Evolutionary conservation across 2,329 filamentous ascomycete species (phyloP).

Genomic region (Beauveria brongniartii): DNA sequence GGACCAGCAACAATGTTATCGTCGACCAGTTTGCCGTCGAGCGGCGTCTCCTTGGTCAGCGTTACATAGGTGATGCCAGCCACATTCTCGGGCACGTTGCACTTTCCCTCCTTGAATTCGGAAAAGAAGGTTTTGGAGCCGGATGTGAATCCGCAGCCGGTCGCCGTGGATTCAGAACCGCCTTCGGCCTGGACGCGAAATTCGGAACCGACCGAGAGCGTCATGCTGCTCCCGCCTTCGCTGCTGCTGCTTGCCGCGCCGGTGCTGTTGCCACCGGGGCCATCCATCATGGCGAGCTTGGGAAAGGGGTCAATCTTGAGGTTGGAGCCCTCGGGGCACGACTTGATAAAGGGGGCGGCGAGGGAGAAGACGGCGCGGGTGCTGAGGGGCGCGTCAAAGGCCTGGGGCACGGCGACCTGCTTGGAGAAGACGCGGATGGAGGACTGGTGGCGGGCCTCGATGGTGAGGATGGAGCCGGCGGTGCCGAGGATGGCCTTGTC

Average conservation of each 20-base stretch:
- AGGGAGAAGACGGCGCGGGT: slow-evolving; percentile 56
- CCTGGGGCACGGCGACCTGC: slow-evolving; percentile 45
- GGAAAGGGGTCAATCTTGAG: slow-evolving; percentile 57
- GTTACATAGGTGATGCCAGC: slow-evolving; percentile 60
- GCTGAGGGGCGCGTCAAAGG: slow-evolving; percentile 52
- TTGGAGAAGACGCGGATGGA: slow-evolving; percentile 45
- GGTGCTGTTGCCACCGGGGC: slow-evolving; percentile 13
- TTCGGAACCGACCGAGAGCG: slow-evolving; percentile 28
- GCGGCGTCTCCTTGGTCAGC: slow-evolving; percentile 47
- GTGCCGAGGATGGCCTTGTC: slow-evolving; percentile 49
- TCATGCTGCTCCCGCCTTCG: slow-evolving; percentile 20
- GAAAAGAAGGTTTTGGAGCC: slow-evolving; percentile 54
- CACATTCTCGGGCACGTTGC: slow-evolving; percentile 53
- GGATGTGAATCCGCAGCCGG: slow-evolving; percentile 60
- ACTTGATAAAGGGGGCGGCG: slow-evolving; percentile 52
- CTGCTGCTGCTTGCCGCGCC: background rate
- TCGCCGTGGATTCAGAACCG: slow-evolving; percentile 46
- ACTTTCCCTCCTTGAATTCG: slow-evolving; percentile 44
- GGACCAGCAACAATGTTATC: slow-evolving; percentile 59
- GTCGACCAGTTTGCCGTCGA: slow-evolving; percentile 47
- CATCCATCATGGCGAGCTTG: slow-evolving; percentile 27
- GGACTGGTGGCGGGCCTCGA: slow-evolving; percentile 56
- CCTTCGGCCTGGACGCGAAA: slow-evolving; percentile 19
- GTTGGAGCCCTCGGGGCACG: slow-evolving; percentile 45
- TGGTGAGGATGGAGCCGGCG: slow-evolving; percentile 54